Percentiles rank a stretch among this genome's conserved stretches.
Evolutionary conservation across 202 grass and related monocot genomes (phyloP).

Genomic region (Miscanthus sacchariflorus): DNA sequence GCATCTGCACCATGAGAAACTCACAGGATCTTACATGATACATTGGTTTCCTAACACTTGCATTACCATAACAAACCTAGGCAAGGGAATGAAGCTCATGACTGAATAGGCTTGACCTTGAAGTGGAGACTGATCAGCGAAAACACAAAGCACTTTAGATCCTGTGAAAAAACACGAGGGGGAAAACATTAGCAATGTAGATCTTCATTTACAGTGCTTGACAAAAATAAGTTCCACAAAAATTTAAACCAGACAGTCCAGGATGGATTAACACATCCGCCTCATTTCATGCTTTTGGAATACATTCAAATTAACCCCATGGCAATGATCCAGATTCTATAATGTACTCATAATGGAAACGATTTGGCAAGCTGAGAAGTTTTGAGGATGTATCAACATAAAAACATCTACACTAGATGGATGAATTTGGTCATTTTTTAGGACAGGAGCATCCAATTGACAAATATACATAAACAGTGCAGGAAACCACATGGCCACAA

Average conservation of each 20-base stretch:
- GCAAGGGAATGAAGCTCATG: background rate
- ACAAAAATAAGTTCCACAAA: background rate
- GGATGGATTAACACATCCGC: background rate
- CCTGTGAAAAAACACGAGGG: background rate
- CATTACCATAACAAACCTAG: background rate
- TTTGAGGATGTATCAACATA: background rate
- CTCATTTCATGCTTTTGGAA: background rate
- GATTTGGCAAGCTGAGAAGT: background rate
- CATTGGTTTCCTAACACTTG: background rate
- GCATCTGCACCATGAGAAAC: background rate
- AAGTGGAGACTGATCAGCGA: slow-evolving; percentile 21
- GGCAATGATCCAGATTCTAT: slow-evolving; percentile 3
- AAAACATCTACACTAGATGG: background rate
- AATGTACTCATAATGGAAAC: background rate
- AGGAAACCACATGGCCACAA: background rate
- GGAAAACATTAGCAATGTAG: background rate
- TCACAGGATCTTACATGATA: background rate
- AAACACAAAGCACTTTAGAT: slow-evolving; percentile 28
- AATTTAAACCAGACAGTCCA: background rate
- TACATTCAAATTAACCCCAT: background rate
- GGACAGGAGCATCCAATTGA: background rate
- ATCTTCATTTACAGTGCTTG: background rate
- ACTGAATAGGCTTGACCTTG: slow-evolving; percentile 12
- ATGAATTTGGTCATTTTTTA: background rate
- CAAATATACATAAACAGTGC: background rate